These are phyloP conservation scores for Pneumocystis murina DNA, from an alignment of 1,139 yeast genomes.

Conservation along the genomic window DNA sequence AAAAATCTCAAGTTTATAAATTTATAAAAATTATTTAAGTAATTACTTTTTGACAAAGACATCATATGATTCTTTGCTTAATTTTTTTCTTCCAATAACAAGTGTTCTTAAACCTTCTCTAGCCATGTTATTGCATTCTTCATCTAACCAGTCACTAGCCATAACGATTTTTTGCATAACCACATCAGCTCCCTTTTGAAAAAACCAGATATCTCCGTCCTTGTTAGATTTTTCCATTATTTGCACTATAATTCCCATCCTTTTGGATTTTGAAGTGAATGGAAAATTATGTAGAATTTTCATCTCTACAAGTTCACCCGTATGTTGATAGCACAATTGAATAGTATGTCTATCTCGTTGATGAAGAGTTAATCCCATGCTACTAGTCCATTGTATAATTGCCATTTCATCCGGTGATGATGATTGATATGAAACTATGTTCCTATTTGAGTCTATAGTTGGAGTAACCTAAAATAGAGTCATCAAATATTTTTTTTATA, in stretches of 20 bases:
- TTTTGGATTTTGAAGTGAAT: slow-evolving; percentile 82
- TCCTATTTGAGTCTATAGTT: slow-evolving; percentile 38
- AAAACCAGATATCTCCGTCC: slow-evolving; percentile 51
- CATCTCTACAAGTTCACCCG: slow-evolving; percentile 34
- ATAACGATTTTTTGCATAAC: slow-evolving; percentile 81
- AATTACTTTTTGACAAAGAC: slow-evolving; percentile 42
- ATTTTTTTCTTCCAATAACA: slow-evolving; percentile 71
- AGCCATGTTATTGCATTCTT: slow-evolving; percentile 95
- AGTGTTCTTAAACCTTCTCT: slow-evolving; percentile 92
- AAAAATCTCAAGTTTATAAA: not conserved
- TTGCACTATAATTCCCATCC: slow-evolving; percentile 83
- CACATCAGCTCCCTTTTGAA: slow-evolving; percentile 91
- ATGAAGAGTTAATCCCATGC: slow-evolving; percentile 63
- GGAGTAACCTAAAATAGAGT: slow-evolving; percentile 37
- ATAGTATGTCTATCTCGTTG: slow-evolving; percentile 71
- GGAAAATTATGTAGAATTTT: slow-evolving; percentile 79
- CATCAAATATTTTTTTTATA: not conserved
- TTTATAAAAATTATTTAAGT: not conserved
- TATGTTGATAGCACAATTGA: slow-evolving; percentile 39
- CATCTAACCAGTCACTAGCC: slow-evolving; percentile 89
- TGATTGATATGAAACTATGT: slow-evolving; percentile 68
- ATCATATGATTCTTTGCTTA: slow-evolving; percentile 40
- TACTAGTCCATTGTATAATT: slow-evolving; percentile 79
- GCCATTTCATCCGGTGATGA: slow-evolving; percentile 99
- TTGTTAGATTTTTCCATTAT: slow-evolving; percentile 29